A percentile compares a stretch with the other conserved stretches of the same genome.
These are phyloP conservation scores for Pneumocystis canis DNA, from an alignment of 1,139 yeast species.

Conservation along the genomic window DNA sequence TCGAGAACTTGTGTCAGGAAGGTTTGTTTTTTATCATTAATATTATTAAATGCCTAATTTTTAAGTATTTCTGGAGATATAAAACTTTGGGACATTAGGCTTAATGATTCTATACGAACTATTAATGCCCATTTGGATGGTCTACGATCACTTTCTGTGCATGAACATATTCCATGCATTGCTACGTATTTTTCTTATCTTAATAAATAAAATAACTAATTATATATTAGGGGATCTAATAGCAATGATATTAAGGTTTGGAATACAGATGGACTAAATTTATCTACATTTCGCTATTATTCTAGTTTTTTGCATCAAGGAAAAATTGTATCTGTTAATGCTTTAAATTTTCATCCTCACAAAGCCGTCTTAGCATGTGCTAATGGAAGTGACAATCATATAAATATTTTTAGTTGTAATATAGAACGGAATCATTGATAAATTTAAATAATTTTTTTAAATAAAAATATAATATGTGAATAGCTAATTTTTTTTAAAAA, in stretches of 20 bases:
- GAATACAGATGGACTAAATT: slow-evolving; percentile 69
- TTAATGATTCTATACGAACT: slow-evolving; percentile 51
- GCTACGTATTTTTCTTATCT: slow-evolving; percentile 12
- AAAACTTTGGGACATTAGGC: slow-evolving; percentile 79
- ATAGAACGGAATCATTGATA: not conserved
- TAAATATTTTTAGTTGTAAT: not conserved
- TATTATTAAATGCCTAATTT: not conserved
- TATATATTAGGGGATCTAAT: slow-evolving; percentile 62
- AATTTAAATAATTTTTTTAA: not conserved
- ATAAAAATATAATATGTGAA: not conserved
- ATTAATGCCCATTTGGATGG: slow-evolving; percentile 49
- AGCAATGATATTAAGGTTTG: slow-evolving; percentile 50
- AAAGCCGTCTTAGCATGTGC: slow-evolving; percentile 70
- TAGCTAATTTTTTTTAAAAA: not conserved
- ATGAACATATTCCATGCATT: slow-evolving; percentile 78
- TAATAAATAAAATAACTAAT: not conserved
- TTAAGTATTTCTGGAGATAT: slow-evolving; percentile 62
- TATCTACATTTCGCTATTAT: slow-evolving; percentile 45
- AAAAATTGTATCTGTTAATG: slow-evolving; percentile 37
- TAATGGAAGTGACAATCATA: not conserved
- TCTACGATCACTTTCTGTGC: slow-evolving; percentile 65
- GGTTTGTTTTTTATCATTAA: slow-evolving; percentile 20
- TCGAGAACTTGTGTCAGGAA: slow-evolving; percentile 69
- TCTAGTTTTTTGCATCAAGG: slow-evolving; percentile 25
- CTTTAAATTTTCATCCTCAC: slow-evolving; percentile 79